Base-by-base conservation (phyloP, 345 rosid genomes). In the Rhodomyrtus tomentosa region DNA sequence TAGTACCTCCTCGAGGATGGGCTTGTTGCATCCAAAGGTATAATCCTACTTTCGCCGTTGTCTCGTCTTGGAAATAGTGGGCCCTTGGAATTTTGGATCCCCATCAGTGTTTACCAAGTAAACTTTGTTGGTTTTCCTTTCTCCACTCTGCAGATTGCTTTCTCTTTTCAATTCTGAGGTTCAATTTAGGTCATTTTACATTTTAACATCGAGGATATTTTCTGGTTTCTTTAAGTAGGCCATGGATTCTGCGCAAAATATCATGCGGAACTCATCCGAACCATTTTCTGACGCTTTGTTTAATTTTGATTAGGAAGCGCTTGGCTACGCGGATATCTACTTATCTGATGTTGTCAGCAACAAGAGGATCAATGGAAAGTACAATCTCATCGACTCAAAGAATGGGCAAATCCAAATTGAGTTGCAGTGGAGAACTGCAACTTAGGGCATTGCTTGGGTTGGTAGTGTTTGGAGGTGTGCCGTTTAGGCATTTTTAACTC, bases 371-470 rank as follows among this genome's bases (percentile, higher is more conserved):
- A 93, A 96, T 55, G 96, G 91, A 86, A 96, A 93, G 89, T 96
- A 91, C 88, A 93, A 95, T 89, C 92, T 96, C 20, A 95, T 95
- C 68, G 98, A 93, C 90, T 96, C 99, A 7, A 95, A 91, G 90
- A 96, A 95, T 45, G 98, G 99, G 74, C 90, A 92, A 87, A 86
- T 93, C 82, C 95, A 94, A 74, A 90, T 95, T 51, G 98, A 95
- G 91, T 87, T 96, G 90, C 99, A 93, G 81, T 96, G 98, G 99
- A 92, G 98, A 91, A 89, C 95, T 73, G 87, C 94, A n/a, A 88
- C 91, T 16, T 92, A 83, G 84, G 83, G 6, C 32, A 29, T 2
- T 22, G 83, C 56, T 42, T 14, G 24, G 55, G 55, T 80, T 59
- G 29, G 52, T 72, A 49, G 81, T 6, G 13, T 36, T 36, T 21